phyloP scores from a whole-genome alignment of 1,284 basidiomycete genomes.

The Jaminaea rosea region DNA sequence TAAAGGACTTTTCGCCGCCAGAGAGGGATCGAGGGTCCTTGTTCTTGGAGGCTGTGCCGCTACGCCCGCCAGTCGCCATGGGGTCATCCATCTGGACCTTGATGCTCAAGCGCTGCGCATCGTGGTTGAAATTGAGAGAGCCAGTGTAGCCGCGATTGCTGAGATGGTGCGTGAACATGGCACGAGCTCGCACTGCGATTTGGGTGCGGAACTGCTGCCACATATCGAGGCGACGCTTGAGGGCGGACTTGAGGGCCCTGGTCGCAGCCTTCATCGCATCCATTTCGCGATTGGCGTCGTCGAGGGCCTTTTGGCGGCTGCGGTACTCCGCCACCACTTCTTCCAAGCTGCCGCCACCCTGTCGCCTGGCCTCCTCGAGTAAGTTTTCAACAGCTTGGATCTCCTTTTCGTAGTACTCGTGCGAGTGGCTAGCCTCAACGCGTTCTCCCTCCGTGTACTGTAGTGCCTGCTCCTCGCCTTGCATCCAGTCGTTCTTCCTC shows the following conservation, averaged over 20 bases:
- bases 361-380: not conserved
- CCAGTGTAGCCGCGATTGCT: constrained; percentile 61
- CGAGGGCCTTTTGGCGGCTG: not conserved
- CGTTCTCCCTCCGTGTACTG: constrained; percentile 1
- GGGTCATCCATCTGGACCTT: constrained; percentile 53
- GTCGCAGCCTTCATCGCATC: constrained; percentile 19
- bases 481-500: constrained; percentile 6
- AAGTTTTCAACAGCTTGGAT: not conserved
- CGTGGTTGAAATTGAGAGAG: constrained; percentile 65
- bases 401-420: constrained; percentile 4
- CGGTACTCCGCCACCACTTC: constrained; percentile 33
- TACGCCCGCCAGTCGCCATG: not conserved
- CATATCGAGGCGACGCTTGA: constrained; percentile 59
- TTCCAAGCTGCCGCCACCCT: constrained; percentile 44
- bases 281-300: constrained; percentile 15
- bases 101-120: constrained; percentile 59
- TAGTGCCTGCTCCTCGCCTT: constrained; percentile 11
- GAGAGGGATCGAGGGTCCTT: constrained; percentile 53
- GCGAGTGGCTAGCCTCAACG: not conserved
- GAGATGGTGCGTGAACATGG: constrained; percentile 72
- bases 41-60: not conserved
- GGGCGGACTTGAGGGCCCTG: constrained; percentile 51
- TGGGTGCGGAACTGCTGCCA: constrained; percentile 82
- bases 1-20: constrained; percentile 94
- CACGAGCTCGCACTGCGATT: constrained; percentile 73